Evolutionary conservation across 306 rosid genomes (phyloP), one percentile per base, ranked within the genome.

Genomic region (Prunus campanulata): DNA sequence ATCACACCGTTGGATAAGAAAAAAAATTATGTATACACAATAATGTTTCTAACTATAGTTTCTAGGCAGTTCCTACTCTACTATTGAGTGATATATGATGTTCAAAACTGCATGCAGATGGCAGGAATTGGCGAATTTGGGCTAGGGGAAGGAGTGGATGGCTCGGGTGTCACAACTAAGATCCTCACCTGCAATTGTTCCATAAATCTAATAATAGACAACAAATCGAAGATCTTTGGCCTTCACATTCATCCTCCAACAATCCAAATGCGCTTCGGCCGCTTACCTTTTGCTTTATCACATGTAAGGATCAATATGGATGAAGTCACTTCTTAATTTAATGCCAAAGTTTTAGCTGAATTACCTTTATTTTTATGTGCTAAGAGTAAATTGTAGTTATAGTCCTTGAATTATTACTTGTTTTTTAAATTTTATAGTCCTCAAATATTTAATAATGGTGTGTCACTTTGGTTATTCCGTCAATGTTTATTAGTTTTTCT

Each of bases 141-240:
- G 66, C 78, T 95, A 2, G 97, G 87, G 30, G 97, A 92, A 88
- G 99, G 99, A 62, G 96, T 90, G 80, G 99, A 95, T 42, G 81
- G 86, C 51, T 89, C 88, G 4, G 99, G 99, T 0, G 99, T 95
- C 59, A 47, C 93, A 54, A 92, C 97, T 11, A 90, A 90, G 87
- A 81, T 95, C 39, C 78, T 95, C 14, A 89, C 85, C 24, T 89
- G 86, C 80, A 90, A 87, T 76, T 90, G 89, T 71, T 81, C 96
- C 14, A 72, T 95, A 66, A 70, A 84, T 71, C 84, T 95, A 72
- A 57, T 84, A 20, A 66, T 89, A 51, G 90, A 90, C 14, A 95
- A 95, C 72, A 82, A 95, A 29, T 95, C 99, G 49, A 95, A 86
- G 85, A 82, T 95, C 80, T 95, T 90, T 72, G 91, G 86, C 68